Evolutionary conservation across 805 yeast genomes (phyloP).

Genomic region (Pichia thaimueangensis): DNA sequence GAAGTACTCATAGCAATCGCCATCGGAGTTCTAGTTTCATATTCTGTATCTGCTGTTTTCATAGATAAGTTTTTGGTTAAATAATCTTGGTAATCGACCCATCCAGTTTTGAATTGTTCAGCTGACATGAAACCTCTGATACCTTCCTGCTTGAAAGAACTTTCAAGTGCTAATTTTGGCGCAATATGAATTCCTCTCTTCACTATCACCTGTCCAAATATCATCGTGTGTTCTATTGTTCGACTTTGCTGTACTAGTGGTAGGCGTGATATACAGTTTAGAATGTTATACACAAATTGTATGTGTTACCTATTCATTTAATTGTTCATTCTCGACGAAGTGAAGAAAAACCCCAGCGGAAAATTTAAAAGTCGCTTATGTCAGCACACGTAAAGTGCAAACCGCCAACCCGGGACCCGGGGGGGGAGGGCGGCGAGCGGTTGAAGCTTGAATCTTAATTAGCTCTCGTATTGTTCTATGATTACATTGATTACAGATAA

Average conservation of each 20-base stretch:
- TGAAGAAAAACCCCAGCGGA: no score
- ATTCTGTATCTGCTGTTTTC: conserved; percentile 69
- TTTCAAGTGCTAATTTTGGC: conserved; percentile 46
- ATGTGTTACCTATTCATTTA: no score
- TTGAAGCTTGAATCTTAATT: no score
- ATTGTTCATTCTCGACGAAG: no score
- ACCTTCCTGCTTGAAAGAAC: conserved; percentile 38
- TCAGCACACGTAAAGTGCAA: no score
- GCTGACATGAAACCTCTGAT: conserved; percentile 60
- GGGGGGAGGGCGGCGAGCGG: no score
- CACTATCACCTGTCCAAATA: conserved; percentile 13
- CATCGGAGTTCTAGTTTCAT: conserved; percentile 70
- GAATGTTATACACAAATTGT: no score
- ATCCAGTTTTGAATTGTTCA: conserved; percentile 63
- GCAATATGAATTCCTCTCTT: conserved; percentile 50
- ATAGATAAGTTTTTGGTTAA: conserved; percentile 54
- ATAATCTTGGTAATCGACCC: conserved; percentile 74
- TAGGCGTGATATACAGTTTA: background rate
- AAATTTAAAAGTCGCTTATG: no score
- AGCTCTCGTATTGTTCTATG: no score
- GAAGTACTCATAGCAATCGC: conserved; percentile 65
- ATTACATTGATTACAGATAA: no score
- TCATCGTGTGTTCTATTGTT: background rate
- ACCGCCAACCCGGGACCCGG: no score
- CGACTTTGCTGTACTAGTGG: background rate